Base-by-base conservation (phyloP, 1,139 yeast species). In the Suhomyces bolitotheri region DNA sequence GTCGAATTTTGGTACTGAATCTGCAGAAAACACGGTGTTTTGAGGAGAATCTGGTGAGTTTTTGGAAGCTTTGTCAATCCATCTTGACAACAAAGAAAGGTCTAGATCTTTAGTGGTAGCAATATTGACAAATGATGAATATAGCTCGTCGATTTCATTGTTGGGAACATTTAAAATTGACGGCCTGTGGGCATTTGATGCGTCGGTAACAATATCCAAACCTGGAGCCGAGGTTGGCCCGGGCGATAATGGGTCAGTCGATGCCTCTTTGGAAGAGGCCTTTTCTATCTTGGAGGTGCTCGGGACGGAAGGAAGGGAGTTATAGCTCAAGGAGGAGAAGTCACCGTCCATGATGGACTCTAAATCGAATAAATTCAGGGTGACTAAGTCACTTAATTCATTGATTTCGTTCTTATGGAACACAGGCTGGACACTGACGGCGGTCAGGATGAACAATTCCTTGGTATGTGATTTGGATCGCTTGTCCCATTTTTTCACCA, bases 401-500 rank as follows among this genome's bases (percentile, higher is more conserved):
- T 94, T 85, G 35, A 90, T 83, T 50, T 87, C 94, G 45, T 85
- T 84, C 46, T 95, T 78, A 54, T 94, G 95, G 64, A 92, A 92
- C 10, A 90, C 95, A 0, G 98, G 98, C 57, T 92, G 98, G 2
- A 92, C 96, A 45, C 88, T 88, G 8, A 92, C 96, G 0, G 97
- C 97, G 1, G 97, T 82, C 33, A 88, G 82, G 29, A 92, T 73
- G 56, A 90, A 92, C 35, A 92, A 71, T 58, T 92, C 98, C 56
- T 89, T 89, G 7, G 97, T 90, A 49, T 88, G 95, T 2, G 96
- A 86, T 51, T 90, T 89, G 13, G 97, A 88, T 43, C 97, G 72
- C 61, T 92, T 92, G 60, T 92, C 98, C 98, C 98, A 92, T 64
- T 92, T 92, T 58, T 92, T 92, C 50, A 92, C 76, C 22, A 88